phyloP scores from a whole-genome alignment of 352 stramenopile species.

The Poterioochromonas sp. region DNA sequence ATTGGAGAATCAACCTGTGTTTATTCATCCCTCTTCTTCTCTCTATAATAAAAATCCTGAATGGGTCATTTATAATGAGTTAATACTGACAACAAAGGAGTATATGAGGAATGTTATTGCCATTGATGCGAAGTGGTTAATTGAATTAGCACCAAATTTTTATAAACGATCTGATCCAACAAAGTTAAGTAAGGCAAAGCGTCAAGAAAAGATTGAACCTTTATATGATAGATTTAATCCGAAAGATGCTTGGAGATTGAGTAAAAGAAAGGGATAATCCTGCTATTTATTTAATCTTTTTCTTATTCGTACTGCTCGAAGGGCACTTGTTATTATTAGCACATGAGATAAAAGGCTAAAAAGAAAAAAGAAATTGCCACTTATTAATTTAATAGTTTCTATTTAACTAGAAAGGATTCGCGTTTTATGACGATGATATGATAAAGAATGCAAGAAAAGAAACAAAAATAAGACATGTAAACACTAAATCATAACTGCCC shows the following conservation, averaged over 20 bases:
- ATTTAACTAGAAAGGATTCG: no score
- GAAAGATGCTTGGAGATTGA: constrained; percentile 14
- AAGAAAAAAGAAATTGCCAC: no score
- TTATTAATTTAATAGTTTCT: no score
- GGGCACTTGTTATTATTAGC: no score
- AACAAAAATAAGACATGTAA: no score
- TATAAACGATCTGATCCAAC: constrained; percentile 12
- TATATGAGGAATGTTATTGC: constrained; percentile 99
- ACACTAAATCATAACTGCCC: no score
- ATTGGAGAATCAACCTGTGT: constrained; percentile 94
- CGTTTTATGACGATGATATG: no score
- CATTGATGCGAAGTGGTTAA: constrained; percentile 98
- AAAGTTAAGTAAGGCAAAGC: constrained; percentile 2
- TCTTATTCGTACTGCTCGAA: not conserved
- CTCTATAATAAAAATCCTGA: constrained; percentile 98
- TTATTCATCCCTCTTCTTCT: constrained; percentile 93
- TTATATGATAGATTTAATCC: constrained; percentile 26
- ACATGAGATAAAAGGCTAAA: no score
- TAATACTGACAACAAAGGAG: constrained; percentile 88
- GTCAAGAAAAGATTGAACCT: constrained; percentile 27
- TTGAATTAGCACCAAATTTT: constrained; percentile 85
- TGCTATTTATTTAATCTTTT: not conserved
- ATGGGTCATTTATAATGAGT: constrained; percentile 96
- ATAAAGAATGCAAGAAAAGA: no score
- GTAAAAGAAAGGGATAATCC: not conserved